Percentiles rank a stretch among this genome's conserved stretches.
phyloP scores from a whole-genome alignment of 2,329 filamentous ascomycete species.

The Pyricularia sp. region DNA sequence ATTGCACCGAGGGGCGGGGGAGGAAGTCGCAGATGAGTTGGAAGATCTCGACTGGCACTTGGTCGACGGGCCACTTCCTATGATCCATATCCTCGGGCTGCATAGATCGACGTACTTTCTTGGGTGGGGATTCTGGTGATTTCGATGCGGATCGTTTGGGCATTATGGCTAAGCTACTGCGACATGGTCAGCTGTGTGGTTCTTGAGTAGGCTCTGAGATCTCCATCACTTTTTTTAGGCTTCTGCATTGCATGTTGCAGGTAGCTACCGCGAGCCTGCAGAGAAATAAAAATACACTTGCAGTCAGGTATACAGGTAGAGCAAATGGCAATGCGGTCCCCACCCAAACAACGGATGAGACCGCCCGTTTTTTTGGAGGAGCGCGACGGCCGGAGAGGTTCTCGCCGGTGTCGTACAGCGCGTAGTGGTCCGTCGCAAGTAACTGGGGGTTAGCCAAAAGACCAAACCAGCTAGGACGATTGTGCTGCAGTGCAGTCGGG shows the following conservation, averaged over 20 bases:
- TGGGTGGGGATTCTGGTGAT: neutral
- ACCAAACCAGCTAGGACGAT: neutral
- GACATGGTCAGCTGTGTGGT: neutral
- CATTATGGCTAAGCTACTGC: neutral
- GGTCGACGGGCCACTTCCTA: neutral
- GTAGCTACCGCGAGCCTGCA: neutral
- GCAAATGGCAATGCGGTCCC: neutral
- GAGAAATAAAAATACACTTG: neutral
- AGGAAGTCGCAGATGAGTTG: slow-evolving; percentile 45
- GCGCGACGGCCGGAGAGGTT: neutral
- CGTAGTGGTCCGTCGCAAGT: neutral
- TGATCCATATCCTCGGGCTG: neutral
- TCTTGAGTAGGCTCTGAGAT: neutral
- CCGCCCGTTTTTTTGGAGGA: neutral
- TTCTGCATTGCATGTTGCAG: neutral
- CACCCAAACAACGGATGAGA: neutral
- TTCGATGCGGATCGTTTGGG: neutral
- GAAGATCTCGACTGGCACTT: slow-evolving; percentile 54
- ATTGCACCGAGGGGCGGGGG: slow-evolving; percentile 47
- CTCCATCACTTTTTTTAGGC: neutral
- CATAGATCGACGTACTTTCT: neutral
- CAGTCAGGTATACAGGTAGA: neutral
- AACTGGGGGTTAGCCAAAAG: neutral
- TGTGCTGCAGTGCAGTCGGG: neutral
- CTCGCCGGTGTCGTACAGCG: neutral